These are phyloP conservation scores for maize (Zea mays) DNA, from an alignment of 176 grass and related monocot species.

Conservation along the genomic window DNA sequence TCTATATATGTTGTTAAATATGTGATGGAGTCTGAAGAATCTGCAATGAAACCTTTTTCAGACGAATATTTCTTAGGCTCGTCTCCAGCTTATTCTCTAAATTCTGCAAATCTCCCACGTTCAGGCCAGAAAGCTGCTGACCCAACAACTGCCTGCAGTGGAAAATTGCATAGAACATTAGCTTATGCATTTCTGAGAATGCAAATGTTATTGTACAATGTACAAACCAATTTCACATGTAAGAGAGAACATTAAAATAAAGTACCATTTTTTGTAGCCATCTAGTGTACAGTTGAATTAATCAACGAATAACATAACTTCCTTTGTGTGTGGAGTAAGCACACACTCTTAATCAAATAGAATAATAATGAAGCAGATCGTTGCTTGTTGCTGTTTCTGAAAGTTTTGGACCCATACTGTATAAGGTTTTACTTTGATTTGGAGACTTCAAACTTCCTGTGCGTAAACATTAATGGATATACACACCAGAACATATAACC, in stretches of 20 bases:
- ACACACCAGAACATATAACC: not conserved
- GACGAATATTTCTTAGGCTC: slow-evolving; percentile 41
- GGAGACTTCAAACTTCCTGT: not conserved
- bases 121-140: slow-evolving; percentile 57
- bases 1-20: not conserved
- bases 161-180: not conserved
- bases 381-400: not conserved
- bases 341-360: not conserved
- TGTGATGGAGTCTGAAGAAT: not conserved
- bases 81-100: slow-evolving; percentile 50
- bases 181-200: slow-evolving; percentile 6
- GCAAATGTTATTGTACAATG: not conserved
- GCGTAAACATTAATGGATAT: not conserved
- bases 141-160: slow-evolving; percentile 53
- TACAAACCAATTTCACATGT: not conserved
- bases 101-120: slow-evolving; percentile 47
- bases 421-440: slow-evolving; percentile 1
- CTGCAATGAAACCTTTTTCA: slow-evolving; percentile 43
- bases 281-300: not conserved
- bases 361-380: not conserved
- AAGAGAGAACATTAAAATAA: not conserved
- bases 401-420: not conserved
- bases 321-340: not conserved
- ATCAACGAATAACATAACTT: not conserved
- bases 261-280: not conserved